Evolutionary conservation across 2,329 filamentous ascomycete genomes (phyloP).

Genomic region (Fusarium sp.): DNA sequence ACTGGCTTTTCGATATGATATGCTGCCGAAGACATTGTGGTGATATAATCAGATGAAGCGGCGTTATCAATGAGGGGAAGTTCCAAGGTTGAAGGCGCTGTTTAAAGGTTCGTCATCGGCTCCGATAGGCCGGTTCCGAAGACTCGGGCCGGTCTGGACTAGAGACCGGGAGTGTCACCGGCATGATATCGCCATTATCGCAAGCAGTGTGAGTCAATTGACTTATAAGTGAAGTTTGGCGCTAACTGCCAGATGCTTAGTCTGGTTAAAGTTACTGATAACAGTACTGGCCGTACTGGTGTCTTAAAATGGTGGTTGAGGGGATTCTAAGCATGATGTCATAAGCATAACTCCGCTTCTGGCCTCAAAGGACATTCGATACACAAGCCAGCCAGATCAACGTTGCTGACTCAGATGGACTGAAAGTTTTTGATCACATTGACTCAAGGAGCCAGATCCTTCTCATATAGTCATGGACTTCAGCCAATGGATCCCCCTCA

Average conservation of each 20-base stretch:
- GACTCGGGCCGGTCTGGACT: background rate
- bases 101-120: background rate
- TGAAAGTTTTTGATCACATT: too few relatives aligned
- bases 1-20: constrained; percentile 13
- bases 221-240: background rate
- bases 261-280: fast-evolving
- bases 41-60: fast-evolving
- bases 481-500: background rate
- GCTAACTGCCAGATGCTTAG: fast-evolving
- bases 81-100: background rate
- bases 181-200: background rate
- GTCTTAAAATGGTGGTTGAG: background rate
- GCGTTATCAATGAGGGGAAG: too few relatives aligned
- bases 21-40: background rate
- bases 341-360: background rate
- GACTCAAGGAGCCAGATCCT: background rate
- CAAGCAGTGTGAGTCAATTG: background rate
- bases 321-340: background rate
- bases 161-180: background rate
- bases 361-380: fast-evolving
- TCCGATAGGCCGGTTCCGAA: constrained; percentile 8
- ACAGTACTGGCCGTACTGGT: background rate
- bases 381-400: background rate
- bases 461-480: background rate
- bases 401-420: background rate